Evolutionary conservation across 352 stramenopile genomes (phyloP).

Genomic region (Pythium catenulatum): DNA sequence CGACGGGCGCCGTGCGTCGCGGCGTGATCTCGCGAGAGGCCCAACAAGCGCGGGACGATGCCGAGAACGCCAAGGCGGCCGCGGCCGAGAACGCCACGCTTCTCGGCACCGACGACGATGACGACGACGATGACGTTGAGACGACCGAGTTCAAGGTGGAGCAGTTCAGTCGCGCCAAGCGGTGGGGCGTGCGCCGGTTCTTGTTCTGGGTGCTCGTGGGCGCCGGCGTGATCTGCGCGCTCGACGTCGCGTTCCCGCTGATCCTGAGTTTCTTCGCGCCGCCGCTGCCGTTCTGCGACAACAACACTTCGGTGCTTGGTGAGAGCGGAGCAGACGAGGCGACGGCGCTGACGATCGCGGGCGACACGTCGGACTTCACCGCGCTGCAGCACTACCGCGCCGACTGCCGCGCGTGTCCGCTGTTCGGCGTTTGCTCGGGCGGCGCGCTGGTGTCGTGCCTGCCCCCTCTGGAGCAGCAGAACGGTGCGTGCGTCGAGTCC

Average conservation of each 20-base stretch:
- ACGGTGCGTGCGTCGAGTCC: conserved; percentile 76
- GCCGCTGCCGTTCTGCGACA: conserved; percentile 76
- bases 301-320: conserved; percentile 45
- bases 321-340: conserved; percentile 58
- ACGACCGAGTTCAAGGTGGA: conserved; percentile 70
- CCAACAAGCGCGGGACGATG: conserved; percentile 49
- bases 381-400: conserved; percentile 75
- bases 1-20: conserved; percentile 14
- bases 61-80: conserved; percentile 37
- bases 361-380: conserved; percentile 67
- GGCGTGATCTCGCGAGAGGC: conserved; percentile 33
- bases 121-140: conserved; percentile 76
- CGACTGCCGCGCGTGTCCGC: conserved; percentile 75
- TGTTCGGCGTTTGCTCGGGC: conserved; percentile 80
- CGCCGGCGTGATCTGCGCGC: conserved; percentile 64
- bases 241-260: conserved; percentile 71
- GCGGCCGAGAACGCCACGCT: conserved; percentile 50
- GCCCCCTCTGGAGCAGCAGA: conserved; percentile 70
- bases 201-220: conserved; percentile 67
- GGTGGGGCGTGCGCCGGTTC: conserved; percentile 67
- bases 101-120: conserved; percentile 62
- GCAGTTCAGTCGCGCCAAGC: conserved; percentile 64
- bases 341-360: conserved; percentile 23
- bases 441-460: conserved; percentile 72
- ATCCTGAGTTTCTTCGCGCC: conserved; percentile 63